Conservation (phyloP, 2,329 filamentous ascomycete species). For the Neophaeococcomyces mojaviensis region DNA sequence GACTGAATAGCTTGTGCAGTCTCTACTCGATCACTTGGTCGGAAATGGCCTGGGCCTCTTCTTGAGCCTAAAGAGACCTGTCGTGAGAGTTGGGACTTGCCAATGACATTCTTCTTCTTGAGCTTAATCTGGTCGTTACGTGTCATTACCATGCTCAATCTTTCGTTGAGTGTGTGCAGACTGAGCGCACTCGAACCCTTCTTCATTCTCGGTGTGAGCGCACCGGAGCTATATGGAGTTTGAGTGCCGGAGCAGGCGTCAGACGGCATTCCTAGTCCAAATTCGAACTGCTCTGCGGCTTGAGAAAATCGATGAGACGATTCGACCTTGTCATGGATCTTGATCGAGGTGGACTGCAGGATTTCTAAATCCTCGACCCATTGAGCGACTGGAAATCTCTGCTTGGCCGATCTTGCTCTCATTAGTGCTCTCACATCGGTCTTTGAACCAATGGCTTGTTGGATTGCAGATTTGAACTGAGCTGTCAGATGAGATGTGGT, state of each 20-base stretch:
- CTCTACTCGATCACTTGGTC: constrained; percentile 12
- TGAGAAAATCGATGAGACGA: constrained; percentile 22
- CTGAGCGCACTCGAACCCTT: constrained; percentile 25
- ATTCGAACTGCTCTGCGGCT: constrained; percentile 6
- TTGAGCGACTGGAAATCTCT: constrained; percentile 60
- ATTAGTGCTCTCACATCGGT: constrained; percentile 51
- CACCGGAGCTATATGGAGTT: constrained; percentile 2
- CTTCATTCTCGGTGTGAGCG: neutral
- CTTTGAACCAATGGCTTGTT: constrained; percentile 53
- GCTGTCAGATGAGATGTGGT: constrained; percentile 56
- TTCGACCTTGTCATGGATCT: constrained; percentile 42
- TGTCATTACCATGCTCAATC: constrained; percentile 32
- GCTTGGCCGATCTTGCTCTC: constrained; percentile 57
- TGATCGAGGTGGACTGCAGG: constrained; percentile 53
- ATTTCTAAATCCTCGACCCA: constrained; percentile 60
- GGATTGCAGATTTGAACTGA: constrained; percentile 58
- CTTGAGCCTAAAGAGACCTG: constrained; percentile 35
- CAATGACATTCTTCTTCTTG: neutral
- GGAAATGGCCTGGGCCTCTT: constrained; percentile 32
- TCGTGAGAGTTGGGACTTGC: constrained; percentile 27
- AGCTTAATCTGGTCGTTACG: constrained; percentile 24
- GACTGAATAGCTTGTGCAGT: neutral
- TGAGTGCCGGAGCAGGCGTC: constrained; percentile 19
- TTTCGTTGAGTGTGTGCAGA: constrained; percentile 29
- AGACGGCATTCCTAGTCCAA: constrained; percentile 7